Evolutionary conservation across 164 flowering plant species (phyloP).

Genomic region (Aristolochia californica): DNA sequence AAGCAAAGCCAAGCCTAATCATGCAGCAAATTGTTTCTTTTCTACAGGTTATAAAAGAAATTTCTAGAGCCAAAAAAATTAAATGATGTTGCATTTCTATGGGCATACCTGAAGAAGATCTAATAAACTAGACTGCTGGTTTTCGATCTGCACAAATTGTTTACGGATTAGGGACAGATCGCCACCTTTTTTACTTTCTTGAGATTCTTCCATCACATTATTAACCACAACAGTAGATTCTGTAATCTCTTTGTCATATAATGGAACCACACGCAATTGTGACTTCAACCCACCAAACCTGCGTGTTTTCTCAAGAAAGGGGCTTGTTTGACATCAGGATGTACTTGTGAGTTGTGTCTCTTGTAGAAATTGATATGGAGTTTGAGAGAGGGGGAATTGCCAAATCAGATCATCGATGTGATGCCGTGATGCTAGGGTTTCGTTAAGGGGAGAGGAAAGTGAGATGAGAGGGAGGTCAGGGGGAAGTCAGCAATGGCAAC

Average conservation of each 20-base stretch:
- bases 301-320: constrained; percentile 35
- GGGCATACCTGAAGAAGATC: constrained; percentile 78
- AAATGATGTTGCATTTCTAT: neutral
- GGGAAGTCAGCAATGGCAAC: no score
- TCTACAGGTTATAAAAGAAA: no score
- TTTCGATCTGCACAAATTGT: constrained; percentile 83
- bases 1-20: no score
- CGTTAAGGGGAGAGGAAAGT: no score
- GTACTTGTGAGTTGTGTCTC: constrained; percentile 19
- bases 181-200: constrained; percentile 30
- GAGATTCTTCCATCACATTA: constrained; percentile 23
- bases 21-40: no score
- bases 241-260: constrained; percentile 26
- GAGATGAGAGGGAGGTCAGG: no score
- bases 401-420: no score
- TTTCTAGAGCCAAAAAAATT: neutral
- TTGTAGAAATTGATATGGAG: no score
- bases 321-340: constrained; percentile 34
- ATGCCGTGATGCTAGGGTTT: no score
- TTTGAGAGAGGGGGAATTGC: no score
- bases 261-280: constrained; percentile 67
- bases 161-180: constrained; percentile 64
- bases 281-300: constrained; percentile 34
- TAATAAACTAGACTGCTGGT: constrained; percentile 67
- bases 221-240: constrained; percentile 13